These are phyloP conservation scores for Calonectria ilicicola DNA, from an alignment of 2,329 filamentous ascomycete species.

Conservation along the genomic window DNA sequence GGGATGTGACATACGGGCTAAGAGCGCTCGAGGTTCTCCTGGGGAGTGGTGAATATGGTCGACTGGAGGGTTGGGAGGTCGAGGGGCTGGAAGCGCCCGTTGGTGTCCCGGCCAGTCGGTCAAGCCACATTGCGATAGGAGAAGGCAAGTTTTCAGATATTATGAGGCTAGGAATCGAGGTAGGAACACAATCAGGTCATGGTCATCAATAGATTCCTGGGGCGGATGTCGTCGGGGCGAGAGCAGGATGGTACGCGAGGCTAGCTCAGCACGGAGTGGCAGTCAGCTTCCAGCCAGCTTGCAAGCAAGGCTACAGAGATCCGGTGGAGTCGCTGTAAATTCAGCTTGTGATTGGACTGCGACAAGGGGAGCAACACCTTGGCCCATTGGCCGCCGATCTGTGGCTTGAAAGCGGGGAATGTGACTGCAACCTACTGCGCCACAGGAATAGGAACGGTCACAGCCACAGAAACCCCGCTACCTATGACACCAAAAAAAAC, in stretches of 20 bases:
- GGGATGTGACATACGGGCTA: slow-evolving; percentile 75
- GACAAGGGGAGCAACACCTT: not conserved
- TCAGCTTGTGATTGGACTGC: slow-evolving; percentile 33
- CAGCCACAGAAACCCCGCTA: slow-evolving; percentile 17
- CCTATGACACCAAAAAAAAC: not conserved
- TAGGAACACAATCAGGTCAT: slow-evolving; percentile 27
- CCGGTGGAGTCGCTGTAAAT: slow-evolving; percentile 20
- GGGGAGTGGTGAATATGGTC: slow-evolving; percentile 78
- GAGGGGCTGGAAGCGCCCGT: slow-evolving; percentile 69
- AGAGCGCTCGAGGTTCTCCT: slow-evolving; percentile 76
- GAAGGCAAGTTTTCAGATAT: slow-evolving; percentile 20
- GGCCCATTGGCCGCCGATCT: slow-evolving; percentile 13
- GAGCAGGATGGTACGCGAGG: slow-evolving; percentile 27
- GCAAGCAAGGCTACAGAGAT: slow-evolving; percentile 41
- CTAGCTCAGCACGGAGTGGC: slow-evolving; percentile 32
- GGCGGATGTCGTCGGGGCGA: slow-evolving; percentile 11
- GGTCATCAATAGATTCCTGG: slow-evolving; percentile 3
- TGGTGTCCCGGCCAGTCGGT: slow-evolving; percentile 80
- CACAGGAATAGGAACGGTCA: not conserved
- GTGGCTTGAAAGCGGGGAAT: slow-evolving; percentile 13
- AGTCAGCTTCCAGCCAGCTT: slow-evolving; percentile 43
- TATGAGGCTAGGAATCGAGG: not conserved
- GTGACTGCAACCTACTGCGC: not conserved
- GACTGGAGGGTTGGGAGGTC: slow-evolving; percentile 72
- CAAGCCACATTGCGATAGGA: slow-evolving; percentile 81